Evolutionary conservation across 2,329 filamentous ascomycete species (phyloP).

Genomic region (Colletotrichum abscissum): DNA sequence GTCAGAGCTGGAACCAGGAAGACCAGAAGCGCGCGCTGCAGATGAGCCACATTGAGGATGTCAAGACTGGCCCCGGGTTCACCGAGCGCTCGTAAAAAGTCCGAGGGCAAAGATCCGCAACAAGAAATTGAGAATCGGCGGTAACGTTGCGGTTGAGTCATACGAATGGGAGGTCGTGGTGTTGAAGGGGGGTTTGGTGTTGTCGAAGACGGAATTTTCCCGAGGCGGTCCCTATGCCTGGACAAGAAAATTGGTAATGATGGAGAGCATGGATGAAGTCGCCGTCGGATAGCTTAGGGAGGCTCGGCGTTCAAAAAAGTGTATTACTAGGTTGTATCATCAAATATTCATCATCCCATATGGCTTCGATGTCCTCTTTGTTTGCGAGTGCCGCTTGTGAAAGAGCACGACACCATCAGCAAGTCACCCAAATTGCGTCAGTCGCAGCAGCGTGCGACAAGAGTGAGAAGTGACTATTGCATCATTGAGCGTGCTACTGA

Average conservation of each 20-base stretch:
- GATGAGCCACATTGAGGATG: constrained; percentile 53
- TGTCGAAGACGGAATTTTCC: not conserved
- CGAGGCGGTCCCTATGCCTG: not conserved
- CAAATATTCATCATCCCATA: not conserved
- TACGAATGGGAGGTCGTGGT: not conserved
- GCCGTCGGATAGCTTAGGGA: not conserved
- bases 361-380: not conserved
- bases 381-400: too few species aligned
- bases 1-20: constrained; percentile 65
- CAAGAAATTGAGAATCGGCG: not conserved
- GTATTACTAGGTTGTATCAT: not conserved
- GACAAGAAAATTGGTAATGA: not conserved
- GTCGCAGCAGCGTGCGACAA: not conserved
- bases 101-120: too few species aligned
- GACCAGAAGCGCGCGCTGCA: constrained; percentile 65
- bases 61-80: constrained; percentile 54
- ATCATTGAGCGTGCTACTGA: constrained; percentile 9
- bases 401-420: too few species aligned
- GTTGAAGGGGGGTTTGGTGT: not conserved
- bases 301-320: constrained; percentile 17
- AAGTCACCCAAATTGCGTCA: too few species aligned
- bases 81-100: constrained; percentile 46
- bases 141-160: not conserved
- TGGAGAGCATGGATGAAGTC: not conserved
- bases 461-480: not conserved